Evolutionary conservation across 2,329 filamentous ascomycete genomes (phyloP).

Genomic region (Ophioceras dolichostomum): DNA sequence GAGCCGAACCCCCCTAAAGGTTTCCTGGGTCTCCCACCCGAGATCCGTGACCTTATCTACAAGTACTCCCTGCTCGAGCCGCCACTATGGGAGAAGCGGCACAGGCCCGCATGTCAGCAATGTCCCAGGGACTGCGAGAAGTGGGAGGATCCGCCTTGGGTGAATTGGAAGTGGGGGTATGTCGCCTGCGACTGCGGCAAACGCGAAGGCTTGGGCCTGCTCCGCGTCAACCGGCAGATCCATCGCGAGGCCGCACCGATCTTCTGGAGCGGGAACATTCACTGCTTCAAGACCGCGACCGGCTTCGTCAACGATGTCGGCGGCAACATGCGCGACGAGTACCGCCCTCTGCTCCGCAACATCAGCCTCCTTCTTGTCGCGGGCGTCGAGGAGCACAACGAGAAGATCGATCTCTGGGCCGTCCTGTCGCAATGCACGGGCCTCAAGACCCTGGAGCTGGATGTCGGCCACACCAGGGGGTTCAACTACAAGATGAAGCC

Average conservation of each 20-base stretch:
- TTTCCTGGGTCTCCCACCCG: background rate
- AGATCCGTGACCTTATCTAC: constrained; percentile 4
- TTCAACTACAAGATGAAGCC: background rate
- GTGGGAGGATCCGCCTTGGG: background rate
- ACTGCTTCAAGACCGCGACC: constrained; percentile 3
- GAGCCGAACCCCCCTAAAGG: background rate
- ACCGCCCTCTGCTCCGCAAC: constrained; percentile 7
- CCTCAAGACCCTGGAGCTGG: constrained; percentile 5
- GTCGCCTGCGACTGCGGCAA: background rate
- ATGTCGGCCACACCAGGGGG: background rate
- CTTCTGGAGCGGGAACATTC: constrained; percentile 8
- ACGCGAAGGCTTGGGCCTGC: constrained; percentile 6
- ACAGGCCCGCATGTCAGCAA: background rate
- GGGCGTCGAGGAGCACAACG: too few relatives aligned
- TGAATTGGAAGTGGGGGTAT: background rate
- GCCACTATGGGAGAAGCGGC: constrained; percentile 3
- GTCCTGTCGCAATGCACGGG: constrained; percentile 3
- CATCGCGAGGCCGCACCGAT: constrained; percentile 7
- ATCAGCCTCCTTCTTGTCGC: constrained; percentile 3
- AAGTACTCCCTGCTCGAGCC: constrained; percentile 4
- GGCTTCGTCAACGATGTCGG: constrained; percentile 3
- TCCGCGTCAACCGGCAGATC: constrained; percentile 6
- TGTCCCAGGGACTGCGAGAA: background rate
- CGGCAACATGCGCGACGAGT: constrained; percentile 4
- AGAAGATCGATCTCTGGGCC: background rate